These are phyloP conservation scores for Rhizopus stolonifer DNA, from an alignment of 371 early-diverging fungal species.

Conservation along the genomic window DNA sequence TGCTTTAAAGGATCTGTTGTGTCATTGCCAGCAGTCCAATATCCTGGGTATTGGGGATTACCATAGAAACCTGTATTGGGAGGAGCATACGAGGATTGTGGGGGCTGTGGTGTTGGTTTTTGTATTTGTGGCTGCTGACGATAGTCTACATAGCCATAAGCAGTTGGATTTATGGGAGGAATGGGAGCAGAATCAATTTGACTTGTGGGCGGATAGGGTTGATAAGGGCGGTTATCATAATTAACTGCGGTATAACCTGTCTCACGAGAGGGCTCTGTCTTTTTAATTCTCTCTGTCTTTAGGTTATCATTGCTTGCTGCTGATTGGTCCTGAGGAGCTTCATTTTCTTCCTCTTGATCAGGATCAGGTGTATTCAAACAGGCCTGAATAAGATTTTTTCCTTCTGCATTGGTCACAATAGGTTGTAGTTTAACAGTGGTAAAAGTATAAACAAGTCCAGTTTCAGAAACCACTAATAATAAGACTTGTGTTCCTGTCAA, in stretches of 20 bases:
- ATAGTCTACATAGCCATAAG: not conserved
- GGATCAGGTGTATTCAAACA: constrained; percentile 84
- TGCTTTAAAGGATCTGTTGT: not conserved
- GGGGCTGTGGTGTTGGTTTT: not conserved
- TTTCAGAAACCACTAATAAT: constrained; percentile 90
- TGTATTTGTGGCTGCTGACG: not conserved
- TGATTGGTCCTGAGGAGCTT: no score
- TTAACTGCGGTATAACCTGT: no score
- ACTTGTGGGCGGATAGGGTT: no score
- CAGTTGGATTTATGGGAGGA: not conserved
- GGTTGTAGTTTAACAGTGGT: constrained; percentile 94
- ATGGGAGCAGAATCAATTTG: not conserved
- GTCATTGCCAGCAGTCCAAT: not conserved
- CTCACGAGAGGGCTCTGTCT: no score
- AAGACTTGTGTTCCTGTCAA: constrained; percentile 95
- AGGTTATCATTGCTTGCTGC: no score
- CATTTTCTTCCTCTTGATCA: no score
- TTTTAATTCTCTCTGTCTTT: no score
- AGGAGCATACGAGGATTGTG: not conserved
- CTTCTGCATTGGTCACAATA: constrained; percentile 87
- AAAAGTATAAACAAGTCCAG: constrained; percentile 95
- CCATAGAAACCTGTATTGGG: not conserved
- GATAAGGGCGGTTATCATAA: no score
- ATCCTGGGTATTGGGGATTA: not conserved
- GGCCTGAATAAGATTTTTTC: constrained; percentile 85